Percentiles rank a stretch among this genome's conserved stretches.
Conservation (phyloP, 2,329 filamentous ascomycete genomes). For the Chalara sp. region DNA sequence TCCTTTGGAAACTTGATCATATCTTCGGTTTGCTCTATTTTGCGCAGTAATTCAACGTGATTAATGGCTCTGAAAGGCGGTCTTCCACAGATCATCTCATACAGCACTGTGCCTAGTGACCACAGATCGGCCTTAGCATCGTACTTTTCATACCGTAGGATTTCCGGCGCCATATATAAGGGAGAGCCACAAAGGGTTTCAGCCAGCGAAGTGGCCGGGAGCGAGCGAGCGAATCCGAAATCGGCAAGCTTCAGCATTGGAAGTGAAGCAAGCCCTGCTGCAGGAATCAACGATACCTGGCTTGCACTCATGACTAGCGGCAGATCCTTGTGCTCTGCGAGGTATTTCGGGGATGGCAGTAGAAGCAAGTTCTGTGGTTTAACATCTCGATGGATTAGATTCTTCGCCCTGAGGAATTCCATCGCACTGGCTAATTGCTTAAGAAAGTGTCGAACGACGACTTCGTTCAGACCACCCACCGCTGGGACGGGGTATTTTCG, state of each 20-base stretch:
- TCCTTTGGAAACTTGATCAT: slow-evolving; percentile 76
- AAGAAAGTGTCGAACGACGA: slow-evolving; percentile 91
- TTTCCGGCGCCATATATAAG: slow-evolving; percentile 98
- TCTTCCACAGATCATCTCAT: slow-evolving; percentile 87
- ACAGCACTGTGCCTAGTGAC: slow-evolving; percentile 93
- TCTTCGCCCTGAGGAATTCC: slow-evolving; percentile 75
- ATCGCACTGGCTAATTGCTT: slow-evolving; percentile 92
- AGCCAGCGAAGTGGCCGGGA: slow-evolving; percentile 84
- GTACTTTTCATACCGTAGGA: slow-evolving; percentile 93
- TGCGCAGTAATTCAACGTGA: slow-evolving; percentile 86
- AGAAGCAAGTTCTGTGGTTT: slow-evolving; percentile 95
- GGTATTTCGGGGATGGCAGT: slow-evolving; percentile 71
- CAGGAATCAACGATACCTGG: slow-evolving; percentile 72
- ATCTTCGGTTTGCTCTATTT: slow-evolving; percentile 86
- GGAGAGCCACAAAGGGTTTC: slow-evolving; percentile 96
- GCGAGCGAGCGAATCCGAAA: slow-evolving; percentile 93
- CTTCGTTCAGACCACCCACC: slow-evolving; percentile 86
- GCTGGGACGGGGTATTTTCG: slow-evolving; percentile 82
- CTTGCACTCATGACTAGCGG: slow-evolving; percentile 71
- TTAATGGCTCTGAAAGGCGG: slow-evolving; percentile 90
- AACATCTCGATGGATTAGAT: slow-evolving; percentile 92
- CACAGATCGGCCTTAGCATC: slow-evolving; percentile 95
- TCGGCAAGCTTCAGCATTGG: slow-evolving; percentile 98
- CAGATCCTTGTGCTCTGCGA: slow-evolving; percentile 50
- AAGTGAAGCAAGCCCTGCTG: slow-evolving; percentile 72